A percentile compares a stretch with the other conserved stretches of the same genome.
Conservation (phyloP, 2,329 filamentous ascomycete species). For the Pestalotiopsis sp. region DNA sequence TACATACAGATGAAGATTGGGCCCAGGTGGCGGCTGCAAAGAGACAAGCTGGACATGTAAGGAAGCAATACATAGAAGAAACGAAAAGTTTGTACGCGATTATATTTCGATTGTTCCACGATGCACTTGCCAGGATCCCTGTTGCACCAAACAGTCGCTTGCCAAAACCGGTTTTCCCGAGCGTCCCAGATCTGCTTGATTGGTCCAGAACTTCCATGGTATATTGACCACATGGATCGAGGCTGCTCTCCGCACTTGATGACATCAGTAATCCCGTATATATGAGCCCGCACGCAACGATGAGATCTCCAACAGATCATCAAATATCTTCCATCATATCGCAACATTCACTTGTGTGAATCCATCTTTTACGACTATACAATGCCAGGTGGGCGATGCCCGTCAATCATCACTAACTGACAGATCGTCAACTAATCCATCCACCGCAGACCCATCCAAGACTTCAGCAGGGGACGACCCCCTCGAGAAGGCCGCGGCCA, state of each 20-base stretch:
- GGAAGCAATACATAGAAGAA: neutral
- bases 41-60: neutral
- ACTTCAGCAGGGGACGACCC: conserved; percentile 2
- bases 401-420: neutral
- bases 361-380: neutral
- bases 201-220: neutral
- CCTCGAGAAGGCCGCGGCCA: conserved; percentile 9
- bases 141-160: neutral
- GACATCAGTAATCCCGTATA: neutral
- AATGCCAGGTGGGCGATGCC: neutral
- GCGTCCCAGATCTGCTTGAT: neutral
- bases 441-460: neutral
- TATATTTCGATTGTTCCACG: neutral
- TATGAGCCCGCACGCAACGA: neutral
- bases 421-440: neutral
- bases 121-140: neutral
- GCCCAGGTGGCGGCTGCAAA: conserved; percentile 19
- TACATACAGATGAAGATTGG: conserved; percentile 24
- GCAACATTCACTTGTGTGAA: neutral
- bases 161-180: neutral
- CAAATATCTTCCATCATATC: neutral
- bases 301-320: neutral
- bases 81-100: too few relatives aligned
- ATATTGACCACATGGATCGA: neutral
- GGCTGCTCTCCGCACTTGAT: neutral